phyloP scores from a whole-genome alignment of 495 filamentous ascomycete genomes.

The Penicillium manginii region DNA sequence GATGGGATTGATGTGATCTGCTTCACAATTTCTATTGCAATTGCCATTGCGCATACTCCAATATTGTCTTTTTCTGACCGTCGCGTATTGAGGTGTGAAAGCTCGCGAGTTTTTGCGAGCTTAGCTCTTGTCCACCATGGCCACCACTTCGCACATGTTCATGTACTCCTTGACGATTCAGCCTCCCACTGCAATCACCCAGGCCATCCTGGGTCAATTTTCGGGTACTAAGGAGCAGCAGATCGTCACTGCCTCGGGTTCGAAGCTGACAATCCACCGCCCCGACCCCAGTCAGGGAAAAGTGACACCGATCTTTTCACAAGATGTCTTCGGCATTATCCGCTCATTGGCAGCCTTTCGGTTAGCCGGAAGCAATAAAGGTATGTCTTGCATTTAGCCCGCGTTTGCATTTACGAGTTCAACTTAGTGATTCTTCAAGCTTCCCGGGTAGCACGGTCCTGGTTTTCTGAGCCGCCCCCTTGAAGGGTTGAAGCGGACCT shows the following conservation, averaged over 20 bases:
- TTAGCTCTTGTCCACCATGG: conserved; percentile 67
- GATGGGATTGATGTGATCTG: conserved; percentile 46
- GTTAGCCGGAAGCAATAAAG: conserved; percentile 91
- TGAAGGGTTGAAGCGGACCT: conserved; percentile 37
- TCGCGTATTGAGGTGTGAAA: too few species aligned
- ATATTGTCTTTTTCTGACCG: conserved; percentile 14
- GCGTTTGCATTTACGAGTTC: conserved; percentile 59
- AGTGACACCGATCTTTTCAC: conserved; percentile 79
- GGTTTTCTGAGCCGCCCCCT: conserved; percentile 38
- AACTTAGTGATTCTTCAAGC: conserved; percentile 95
- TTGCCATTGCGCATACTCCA: conserved; percentile 20
- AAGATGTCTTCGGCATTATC: conserved; percentile 96
- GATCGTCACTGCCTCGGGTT: conserved; percentile 92
- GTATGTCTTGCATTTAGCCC: conserved; percentile 62
- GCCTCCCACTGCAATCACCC: conserved; percentile 82
- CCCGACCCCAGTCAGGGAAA: conserved; percentile 85
- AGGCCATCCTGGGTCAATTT: conserved; percentile 92
- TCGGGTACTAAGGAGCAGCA: conserved; percentile 94
- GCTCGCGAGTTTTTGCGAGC: conserved; percentile 11
- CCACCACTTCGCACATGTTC: conserved; percentile 95
- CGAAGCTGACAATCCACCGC: conserved; percentile 82
- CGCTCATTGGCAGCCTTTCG: conserved; percentile 84
- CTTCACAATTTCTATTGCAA: conserved; percentile 38
- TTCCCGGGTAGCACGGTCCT: conserved; percentile 57
- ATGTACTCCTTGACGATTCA: conserved; percentile 96